Base-by-base conservation (phyloP, 805 yeast species). In the Kazachstania viticola region DNA sequence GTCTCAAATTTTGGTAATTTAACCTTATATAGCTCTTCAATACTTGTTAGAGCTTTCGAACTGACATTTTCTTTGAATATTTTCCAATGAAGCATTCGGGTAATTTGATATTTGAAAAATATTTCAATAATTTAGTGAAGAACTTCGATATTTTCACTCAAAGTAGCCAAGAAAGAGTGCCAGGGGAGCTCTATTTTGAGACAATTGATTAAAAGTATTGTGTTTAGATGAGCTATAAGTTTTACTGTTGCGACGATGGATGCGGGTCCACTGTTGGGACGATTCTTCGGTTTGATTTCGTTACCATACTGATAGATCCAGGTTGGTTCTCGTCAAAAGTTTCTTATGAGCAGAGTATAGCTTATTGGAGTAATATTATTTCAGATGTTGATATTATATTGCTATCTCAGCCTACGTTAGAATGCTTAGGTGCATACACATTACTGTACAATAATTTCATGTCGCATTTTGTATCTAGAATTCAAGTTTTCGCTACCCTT, bases 401-500 rank as follows among this genome's bases (percentile, higher is more conserved):
- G 2, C 56, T 91, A n/a, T 84, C 96, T 2, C 97, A 91, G 42
- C 77, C 95, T 1, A 76, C 94, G 0, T 64, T 76, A 1, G 75
- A 77, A 29, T 85, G 75, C 48, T 45, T 83, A 2, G 91, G 96
- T 16, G 94, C 94, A 0, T 84, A 71, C 50, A 74, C 79, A 0
- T 60, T 75, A 25, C 52, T 91, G 17, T 71, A 82, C 41, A 56
- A 65, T 35, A 66, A 67, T 37, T 75, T 71, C 40, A 73, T 77
- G 17, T 56, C 60, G 4, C 67, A 72, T 17, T 65, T 60, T 31
- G 56, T 83, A 16, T 61, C 76, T 2, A 62, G 71, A 22, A 70
- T 87, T 16, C 84, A 85, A 2, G 79, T 79, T 0, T 91, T 80
- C 51, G 73, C 96, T 0, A 88, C 98, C 0, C 57, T 84, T n/a